Evolutionary conservation across 2,329 filamentous ascomycete genomes (phyloP).

Genomic region (Onygenales sp.): DNA sequence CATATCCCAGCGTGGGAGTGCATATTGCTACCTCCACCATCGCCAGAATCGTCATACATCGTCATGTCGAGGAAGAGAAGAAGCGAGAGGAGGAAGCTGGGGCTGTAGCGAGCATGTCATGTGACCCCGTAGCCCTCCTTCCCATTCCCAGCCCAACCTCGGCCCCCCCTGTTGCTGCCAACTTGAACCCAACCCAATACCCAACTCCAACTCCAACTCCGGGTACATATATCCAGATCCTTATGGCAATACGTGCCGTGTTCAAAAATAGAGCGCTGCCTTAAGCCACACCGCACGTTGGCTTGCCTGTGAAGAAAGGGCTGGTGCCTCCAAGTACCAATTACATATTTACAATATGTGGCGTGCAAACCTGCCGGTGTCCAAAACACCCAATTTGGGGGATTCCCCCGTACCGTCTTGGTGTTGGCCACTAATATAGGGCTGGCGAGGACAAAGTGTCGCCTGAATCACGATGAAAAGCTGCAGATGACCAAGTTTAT

Average conservation of each 20-base stretch:
- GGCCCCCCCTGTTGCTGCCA: too few species aligned
- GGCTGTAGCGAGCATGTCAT: neutral
- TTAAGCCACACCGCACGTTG: neutral
- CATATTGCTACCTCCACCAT: neutral
- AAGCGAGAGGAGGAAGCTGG: neutral
- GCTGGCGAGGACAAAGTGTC: neutral
- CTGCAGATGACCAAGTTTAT: conserved; percentile 3
- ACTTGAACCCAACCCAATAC: too few species aligned
- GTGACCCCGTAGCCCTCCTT: neutral
- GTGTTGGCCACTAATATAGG: neutral
- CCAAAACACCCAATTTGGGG: neutral
- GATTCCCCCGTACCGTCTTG: neutral
- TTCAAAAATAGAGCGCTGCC: neutral
- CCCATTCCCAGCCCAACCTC: too few species aligned
- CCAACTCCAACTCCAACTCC: too few species aligned
- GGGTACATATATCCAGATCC: neutral
- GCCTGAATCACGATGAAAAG: neutral
- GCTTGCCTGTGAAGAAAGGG: neutral
- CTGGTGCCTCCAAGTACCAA: neutral
- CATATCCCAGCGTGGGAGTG: neutral
- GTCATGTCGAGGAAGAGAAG: neutral
- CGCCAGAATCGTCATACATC: neutral
- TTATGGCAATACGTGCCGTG: neutral
- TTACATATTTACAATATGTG: neutral
- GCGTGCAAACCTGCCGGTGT: neutral